Percentiles rank a stretch among this genome's conserved stretches.
phyloP scores from a whole-genome alignment of 805 yeast species.

The Yarrowia yakushimensis region DNA sequence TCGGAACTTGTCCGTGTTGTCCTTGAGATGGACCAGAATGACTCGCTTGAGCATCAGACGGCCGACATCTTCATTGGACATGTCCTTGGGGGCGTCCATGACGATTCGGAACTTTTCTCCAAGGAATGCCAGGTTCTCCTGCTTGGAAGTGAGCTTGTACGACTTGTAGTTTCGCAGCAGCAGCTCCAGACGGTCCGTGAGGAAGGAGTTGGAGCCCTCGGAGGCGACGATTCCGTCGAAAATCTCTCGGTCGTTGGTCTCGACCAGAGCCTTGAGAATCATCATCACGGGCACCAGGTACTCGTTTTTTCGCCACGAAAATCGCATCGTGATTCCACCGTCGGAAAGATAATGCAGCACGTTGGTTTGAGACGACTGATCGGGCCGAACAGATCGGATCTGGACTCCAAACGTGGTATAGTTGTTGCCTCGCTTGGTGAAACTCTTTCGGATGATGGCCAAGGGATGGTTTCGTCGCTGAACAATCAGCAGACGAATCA shows the following conservation, averaged over 20 bases:
- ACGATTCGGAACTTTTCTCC: constrained; percentile 96
- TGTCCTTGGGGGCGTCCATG: constrained; percentile 82
- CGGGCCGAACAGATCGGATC: constrained; percentile 90
- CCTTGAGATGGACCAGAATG: constrained; percentile 77
- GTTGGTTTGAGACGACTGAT: constrained; percentile 95
- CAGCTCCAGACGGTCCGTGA: constrained; percentile 96
- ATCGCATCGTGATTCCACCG: constrained; percentile 94
- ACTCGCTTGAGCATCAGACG: constrained; percentile 75
- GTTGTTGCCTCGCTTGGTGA: constrained; percentile 87
- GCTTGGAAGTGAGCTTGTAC: constrained; percentile 71
- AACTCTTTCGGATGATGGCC: constrained; percentile 95
- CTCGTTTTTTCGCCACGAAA: constrained; percentile 96
- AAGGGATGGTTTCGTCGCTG: constrained; percentile 97
- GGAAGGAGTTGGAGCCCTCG: constrained; percentile 81
- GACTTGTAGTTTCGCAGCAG: constrained; percentile 82
- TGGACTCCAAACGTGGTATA: constrained; percentile 91
- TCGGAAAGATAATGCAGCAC: constrained; percentile 94
- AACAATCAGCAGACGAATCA: constrained; percentile 94
- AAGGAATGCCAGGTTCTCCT: constrained; percentile 87
- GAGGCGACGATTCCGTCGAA: constrained; percentile 95
- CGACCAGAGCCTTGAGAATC: constrained; percentile 85
- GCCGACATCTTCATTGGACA: constrained; percentile 88
- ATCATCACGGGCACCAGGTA: constrained; percentile 89
- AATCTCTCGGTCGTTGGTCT: constrained; percentile 90
- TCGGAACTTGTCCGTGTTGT: constrained; percentile 75